Percentiles rank a stretch among this genome's conserved stretches.
phyloP scores from a whole-genome alignment of 73 alveolate genomes.

The Symbiodinium natans region DNA sequence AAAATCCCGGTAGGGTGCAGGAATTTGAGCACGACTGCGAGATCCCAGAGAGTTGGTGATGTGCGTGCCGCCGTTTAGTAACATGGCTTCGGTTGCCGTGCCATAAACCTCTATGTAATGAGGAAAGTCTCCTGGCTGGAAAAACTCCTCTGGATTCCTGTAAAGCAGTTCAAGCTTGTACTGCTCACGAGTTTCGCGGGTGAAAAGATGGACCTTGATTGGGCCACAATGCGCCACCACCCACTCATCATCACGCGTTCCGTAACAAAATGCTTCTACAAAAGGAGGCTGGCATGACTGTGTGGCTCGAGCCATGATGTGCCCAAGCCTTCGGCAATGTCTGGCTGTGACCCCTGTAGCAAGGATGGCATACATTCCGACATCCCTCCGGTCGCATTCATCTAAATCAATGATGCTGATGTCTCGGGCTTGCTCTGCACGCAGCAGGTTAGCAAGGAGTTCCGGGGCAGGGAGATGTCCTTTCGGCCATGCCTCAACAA shows the following conservation, averaged over 20 bases:
- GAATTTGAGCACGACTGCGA: slow-evolving; percentile 31
- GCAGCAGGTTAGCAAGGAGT: slow-evolving; percentile 56
- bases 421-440: slow-evolving; percentile 71
- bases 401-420: slow-evolving; percentile 42
- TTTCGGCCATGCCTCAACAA: slow-evolving; percentile 32
- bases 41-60: slow-evolving; percentile 56
- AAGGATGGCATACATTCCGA: slow-evolving; percentile 45
- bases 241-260: slow-evolving; percentile 87
- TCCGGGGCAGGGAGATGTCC: background rate
- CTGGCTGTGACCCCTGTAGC: slow-evolving; percentile 78
- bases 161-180: slow-evolving; percentile 26
- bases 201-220: slow-evolving; percentile 59
- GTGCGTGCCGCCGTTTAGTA: slow-evolving; percentile 63
- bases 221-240: slow-evolving; percentile 86
- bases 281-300: slow-evolving; percentile 46
- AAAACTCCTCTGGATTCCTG: background rate
- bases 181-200: slow-evolving; percentile 60
- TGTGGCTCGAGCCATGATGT: slow-evolving; percentile 63
- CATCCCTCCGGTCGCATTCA: slow-evolving; percentile 69
- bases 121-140: slow-evolving; percentile 70
- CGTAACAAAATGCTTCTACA: slow-evolving; percentile 66
- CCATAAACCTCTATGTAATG: slow-evolving; percentile 57
- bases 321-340: slow-evolving; percentile 81
- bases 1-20: slow-evolving; percentile 54
- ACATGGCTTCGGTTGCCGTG: background rate